A percentile compares a stretch with the other conserved stretches of the same genome.
Evolutionary conservation across 352 stramenopile genomes (phyloP).

Genomic region (Pythium scleroteichum): DNA sequence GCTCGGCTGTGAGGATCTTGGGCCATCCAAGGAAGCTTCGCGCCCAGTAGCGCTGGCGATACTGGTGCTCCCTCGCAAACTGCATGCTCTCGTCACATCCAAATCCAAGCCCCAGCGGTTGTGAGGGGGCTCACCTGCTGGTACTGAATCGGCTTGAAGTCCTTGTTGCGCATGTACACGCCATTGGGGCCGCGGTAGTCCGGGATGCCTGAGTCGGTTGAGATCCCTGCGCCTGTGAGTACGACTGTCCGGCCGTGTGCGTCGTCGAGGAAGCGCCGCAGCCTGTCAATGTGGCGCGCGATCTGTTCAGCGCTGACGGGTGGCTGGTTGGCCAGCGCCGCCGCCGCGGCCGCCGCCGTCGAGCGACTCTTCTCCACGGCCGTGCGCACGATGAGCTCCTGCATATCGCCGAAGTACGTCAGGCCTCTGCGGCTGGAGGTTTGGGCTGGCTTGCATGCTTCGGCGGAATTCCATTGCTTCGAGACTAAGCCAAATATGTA

Average conservation of each 20-base stretch:
- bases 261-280: conserved; percentile 59
- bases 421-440: neutral
- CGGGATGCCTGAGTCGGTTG: conserved; percentile 96
- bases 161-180: conserved; percentile 93
- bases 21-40: conserved; percentile 88
- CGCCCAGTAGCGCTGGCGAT: conserved; percentile 93
- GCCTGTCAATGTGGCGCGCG: conserved; percentile 34
- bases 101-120: neutral
- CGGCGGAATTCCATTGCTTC: conserved; percentile 11
- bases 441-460: conserved; percentile 1
- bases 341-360: conserved; percentile 21
- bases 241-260: conserved; percentile 59
- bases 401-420: conserved; percentile 10
- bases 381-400: conserved; percentile 31
- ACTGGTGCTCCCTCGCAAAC: conserved; percentile 68
- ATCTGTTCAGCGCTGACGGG: conserved; percentile 16
- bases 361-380: conserved; percentile 27
- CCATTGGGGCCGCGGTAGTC: conserved; percentile 96
- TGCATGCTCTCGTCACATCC: conserved; percentile 13
- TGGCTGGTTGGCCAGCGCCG: conserved; percentile 16
- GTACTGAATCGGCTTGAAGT: conserved; percentile 96
- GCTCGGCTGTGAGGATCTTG: conserved; percentile 73
- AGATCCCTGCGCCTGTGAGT: conserved; percentile 95
- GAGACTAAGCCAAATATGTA: neutral
- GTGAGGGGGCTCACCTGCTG: conserved; percentile 84